Conservation (phyloP, 2,329 filamentous ascomycete genomes). For the Cadophora luteo-olivacea region DNA sequence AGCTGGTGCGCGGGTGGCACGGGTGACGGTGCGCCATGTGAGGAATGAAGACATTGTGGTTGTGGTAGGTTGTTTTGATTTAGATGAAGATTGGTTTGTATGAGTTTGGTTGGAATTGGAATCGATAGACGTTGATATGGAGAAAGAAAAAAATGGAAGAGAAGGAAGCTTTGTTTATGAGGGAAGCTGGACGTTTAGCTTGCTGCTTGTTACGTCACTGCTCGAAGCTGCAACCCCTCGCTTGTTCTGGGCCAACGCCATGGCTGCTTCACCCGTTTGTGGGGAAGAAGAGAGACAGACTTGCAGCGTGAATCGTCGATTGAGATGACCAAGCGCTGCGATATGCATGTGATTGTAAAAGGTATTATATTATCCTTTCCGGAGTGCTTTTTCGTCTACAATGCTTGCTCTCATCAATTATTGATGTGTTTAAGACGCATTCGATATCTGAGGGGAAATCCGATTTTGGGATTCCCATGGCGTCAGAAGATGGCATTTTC, state of each 20-base stretch:
- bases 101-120: neutral
- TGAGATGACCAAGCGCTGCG: neutral
- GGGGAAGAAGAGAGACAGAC: neutral
- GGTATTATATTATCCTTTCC: neutral
- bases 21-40: conserved; percentile 50
- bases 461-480: neutral
- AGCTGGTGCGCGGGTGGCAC: conserved; percentile 40
- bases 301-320: conserved; percentile 18
- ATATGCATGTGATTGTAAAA: conserved; percentile 1
- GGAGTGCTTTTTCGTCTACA: too few relatives aligned
- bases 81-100: neutral
- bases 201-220: conserved; percentile 15
- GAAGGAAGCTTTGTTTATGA: conserved; percentile 18
- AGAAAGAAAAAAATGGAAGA: neutral
- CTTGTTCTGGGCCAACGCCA: conserved; percentile 3
- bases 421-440: neutral
- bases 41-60: conserved; percentile 58
- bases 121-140: neutral
- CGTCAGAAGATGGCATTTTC: conserved; percentile 11
- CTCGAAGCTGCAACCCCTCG: neutral
- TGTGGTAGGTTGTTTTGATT: conserved; percentile 5
- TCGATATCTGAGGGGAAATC: neutral
- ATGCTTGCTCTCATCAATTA: neutral
- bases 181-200: conserved; percentile 11
- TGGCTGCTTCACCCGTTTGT: neutral